Evolutionary conservation across 495 filamentous ascomycete genomes (phyloP).

Genomic region (Hamigera avellanea): DNA sequence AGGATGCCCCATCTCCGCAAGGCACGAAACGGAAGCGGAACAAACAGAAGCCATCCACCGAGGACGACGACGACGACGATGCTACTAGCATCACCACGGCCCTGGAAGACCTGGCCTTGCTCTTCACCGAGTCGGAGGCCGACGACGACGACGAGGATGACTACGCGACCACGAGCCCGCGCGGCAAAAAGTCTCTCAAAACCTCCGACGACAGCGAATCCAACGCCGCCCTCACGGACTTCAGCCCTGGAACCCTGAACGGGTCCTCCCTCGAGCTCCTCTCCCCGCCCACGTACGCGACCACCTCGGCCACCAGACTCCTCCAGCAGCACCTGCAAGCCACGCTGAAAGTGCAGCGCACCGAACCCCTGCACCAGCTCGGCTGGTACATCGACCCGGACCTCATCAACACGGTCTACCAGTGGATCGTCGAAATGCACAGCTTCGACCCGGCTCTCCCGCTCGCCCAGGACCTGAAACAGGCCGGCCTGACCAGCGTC

Average conservation of each 20-base stretch:
- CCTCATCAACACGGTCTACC: conserved; percentile 60
- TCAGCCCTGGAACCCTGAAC: conserved; percentile 52
- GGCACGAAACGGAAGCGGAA: conserved; percentile 9
- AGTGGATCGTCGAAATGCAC: conserved; percentile 90
- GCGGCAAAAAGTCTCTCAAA: not conserved
- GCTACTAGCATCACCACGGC: conserved; percentile 39
- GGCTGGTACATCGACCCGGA: conserved; percentile 74
- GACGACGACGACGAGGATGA: conserved; percentile 11
- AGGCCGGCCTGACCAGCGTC: conserved; percentile 46
- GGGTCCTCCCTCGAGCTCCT: conserved; percentile 44
- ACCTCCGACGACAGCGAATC: not conserved
- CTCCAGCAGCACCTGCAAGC: conserved; percentile 51
- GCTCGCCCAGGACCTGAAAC: conserved; percentile 65
- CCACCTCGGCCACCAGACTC: conserved; percentile 43
- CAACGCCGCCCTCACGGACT: conserved; percentile 37
- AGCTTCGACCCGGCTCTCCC: conserved; percentile 61
- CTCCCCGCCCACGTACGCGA: conserved; percentile 57
- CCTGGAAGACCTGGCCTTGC: conserved; percentile 36
- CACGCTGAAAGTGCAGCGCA: conserved; percentile 52
- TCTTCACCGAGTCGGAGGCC: conserved; percentile 24
- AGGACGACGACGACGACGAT: conserved; percentile 14
- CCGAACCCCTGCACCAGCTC: conserved; percentile 51
- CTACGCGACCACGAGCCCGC: no score
- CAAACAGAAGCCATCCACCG: conserved; percentile 1
- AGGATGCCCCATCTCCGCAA: no score